Base-by-base conservation (phyloP, 139 green algal species). In the Picochlorum sp. region DNA sequence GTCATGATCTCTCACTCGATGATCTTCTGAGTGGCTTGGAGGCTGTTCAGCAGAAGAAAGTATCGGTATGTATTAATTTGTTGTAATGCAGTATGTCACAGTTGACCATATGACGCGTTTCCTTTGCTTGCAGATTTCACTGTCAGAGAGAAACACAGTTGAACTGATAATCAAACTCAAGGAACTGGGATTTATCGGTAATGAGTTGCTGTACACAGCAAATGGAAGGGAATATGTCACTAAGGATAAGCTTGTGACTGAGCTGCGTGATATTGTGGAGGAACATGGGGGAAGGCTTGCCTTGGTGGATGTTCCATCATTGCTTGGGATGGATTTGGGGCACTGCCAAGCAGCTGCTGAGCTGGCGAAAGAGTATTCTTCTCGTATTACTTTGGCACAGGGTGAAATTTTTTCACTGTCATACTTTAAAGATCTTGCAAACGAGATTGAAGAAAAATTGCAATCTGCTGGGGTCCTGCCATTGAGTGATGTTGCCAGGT, bases 161-260 rank as follows among this genome's bases (percentile, higher is more conserved):
- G 90, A 96, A 70, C 69, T 96, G 21, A 75, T 96, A 2, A 86
- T 72, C 65, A 94, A 94, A 70, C 74, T 96, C 2, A 84, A 88
- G 61, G 56, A 81, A 56, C 70, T 90, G 18, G 82, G 83, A 16
- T 59, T 94, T 26, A 55, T 95, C 32, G 81, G 80, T 1, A 77
- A 85, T n/a, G 81, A 87, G 9, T 64, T 96, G 61, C 79, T 95
- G 44, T 78, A 95, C 68, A 95, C 83, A 44, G 74, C 86, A 6
- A 93, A 89, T 66, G 90, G 90, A 21, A 80, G 78, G 28, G 88
- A 94, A 63, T 96, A 91, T 72, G 67, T 96, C 14, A 96, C 90
- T 0, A 68, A 67, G 13, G 77, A 82, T 10, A 75, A 79, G 7
- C 61, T 93, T 49, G 67, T 68, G 44, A 30, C 23, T 0, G 87